Percentiles rank a stretch among this genome's conserved stretches.
These are phyloP conservation scores for Allomyces macrogynus DNA, from an alignment of 192 early-diverging fungal species.

Conservation along the genomic window DNA sequence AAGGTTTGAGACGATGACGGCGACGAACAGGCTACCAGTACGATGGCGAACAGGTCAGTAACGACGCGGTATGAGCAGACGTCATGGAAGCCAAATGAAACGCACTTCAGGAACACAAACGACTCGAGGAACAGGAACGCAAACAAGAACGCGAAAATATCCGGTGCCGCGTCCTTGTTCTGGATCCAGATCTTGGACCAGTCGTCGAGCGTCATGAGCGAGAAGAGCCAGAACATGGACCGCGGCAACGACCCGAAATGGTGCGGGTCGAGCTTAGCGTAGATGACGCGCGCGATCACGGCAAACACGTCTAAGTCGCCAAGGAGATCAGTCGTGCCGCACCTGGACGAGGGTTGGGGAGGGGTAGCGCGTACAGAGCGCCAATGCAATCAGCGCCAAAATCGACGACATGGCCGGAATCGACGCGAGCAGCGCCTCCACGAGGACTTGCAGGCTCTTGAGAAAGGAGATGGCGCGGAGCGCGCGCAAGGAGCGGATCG, in stretches of 20 bases:
- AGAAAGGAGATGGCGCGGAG: slow-evolving; percentile 13
- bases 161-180: slow-evolving; percentile 8
- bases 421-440: slow-evolving; percentile 13
- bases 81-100: not conserved
- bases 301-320: slow-evolving; percentile 13
- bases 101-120: slow-evolving; percentile 21
- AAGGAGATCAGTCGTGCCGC: too few species aligned
- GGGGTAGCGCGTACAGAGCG: slow-evolving; percentile 17
- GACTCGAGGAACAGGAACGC: slow-evolving; percentile 14
- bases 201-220: slow-evolving; percentile 16
- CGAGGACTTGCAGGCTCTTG: slow-evolving; percentile 11
- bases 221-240: slow-evolving; percentile 12
- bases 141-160: slow-evolving; percentile 12
- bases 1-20: slow-evolving; percentile 24
- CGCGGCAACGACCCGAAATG: slow-evolving; percentile 11
- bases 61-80: not conserved
- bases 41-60: not conserved
- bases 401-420: slow-evolving; percentile 21
- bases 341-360: too few species aligned
- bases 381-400: slow-evolving; percentile 7
- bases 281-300: slow-evolving; percentile 10
- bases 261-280: slow-evolving; percentile 11
- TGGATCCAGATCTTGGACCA: slow-evolving; percentile 17
- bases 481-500: slow-evolving; percentile 10
- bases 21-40: slow-evolving; percentile 14